These are phyloP conservation scores for Thalassiosira mediterranea DNA, from an alignment of 352 stramenopile species.

Conservation along the genomic window DNA sequence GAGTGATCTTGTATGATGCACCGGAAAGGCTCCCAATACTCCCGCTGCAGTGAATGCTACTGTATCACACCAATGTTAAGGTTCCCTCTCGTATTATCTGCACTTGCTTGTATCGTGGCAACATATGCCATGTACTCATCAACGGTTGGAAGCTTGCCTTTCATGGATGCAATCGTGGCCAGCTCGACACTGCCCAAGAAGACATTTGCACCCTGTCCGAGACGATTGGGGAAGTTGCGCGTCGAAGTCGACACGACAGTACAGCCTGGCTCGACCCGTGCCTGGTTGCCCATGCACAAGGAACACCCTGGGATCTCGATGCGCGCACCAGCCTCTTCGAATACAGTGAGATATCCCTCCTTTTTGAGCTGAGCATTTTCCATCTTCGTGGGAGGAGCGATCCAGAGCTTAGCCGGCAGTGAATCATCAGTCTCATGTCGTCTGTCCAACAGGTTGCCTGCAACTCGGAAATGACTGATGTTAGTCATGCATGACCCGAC, in stretches of 20 bases:
- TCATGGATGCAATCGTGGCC: constrained; percentile 83
- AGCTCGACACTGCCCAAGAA: constrained; percentile 86
- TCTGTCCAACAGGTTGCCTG: constrained; percentile 85
- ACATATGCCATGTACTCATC: constrained; percentile 86
- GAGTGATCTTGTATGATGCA: too few relatives aligned
- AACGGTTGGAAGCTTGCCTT: constrained; percentile 82
- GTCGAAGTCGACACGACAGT: constrained; percentile 87
- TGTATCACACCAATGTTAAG: constrained; percentile 88
- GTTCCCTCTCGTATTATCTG: constrained; percentile 86
- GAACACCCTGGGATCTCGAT: constrained; percentile 88
- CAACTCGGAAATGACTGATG: constrained; percentile 88
- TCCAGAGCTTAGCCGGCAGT: constrained; percentile 85
- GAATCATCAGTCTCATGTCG: constrained; percentile 56
- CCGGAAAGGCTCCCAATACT: too few relatives aligned
- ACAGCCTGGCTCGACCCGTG: constrained; percentile 84
- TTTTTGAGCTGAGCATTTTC: constrained; percentile 86
- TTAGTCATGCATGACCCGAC: constrained; percentile 90
- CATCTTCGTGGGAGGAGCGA: constrained; percentile 88
- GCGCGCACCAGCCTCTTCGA: constrained; percentile 83
- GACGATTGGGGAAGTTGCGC: constrained; percentile 88
- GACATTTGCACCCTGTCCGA: constrained; percentile 87
- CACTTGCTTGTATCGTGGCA: constrained; percentile 78
- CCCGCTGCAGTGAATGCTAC: too few relatives aligned
- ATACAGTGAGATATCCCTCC: constrained; percentile 88
- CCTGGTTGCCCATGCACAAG: constrained; percentile 90